phyloP scores from a whole-genome alignment of 2,329 filamentous ascomycete genomes.

The Emergomyces africanus region DNA sequence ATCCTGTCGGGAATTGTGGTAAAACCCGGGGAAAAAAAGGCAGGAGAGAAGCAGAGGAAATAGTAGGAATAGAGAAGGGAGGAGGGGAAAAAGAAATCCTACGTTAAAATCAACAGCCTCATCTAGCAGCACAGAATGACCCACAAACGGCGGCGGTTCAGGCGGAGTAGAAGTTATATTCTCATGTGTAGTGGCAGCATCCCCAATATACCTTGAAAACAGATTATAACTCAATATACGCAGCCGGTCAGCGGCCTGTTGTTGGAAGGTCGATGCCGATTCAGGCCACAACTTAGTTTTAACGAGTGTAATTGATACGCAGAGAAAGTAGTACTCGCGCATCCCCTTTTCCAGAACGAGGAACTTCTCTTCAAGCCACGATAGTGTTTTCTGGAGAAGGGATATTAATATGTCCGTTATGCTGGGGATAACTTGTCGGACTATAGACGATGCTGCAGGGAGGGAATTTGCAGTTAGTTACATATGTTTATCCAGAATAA shows the following conservation, averaged over 20 bases:
- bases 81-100: neutral
- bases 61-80: no score
- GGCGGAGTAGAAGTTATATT: neutral
- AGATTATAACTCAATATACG: slow-evolving; percentile 24
- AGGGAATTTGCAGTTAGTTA: neutral
- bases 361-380: slow-evolving; percentile 12
- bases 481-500: neutral
- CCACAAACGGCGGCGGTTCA: neutral
- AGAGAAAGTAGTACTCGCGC: slow-evolving; percentile 13
- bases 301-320: slow-evolving; percentile 10
- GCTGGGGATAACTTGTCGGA: slow-evolving; percentile 7
- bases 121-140: neutral
- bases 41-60: neutral
- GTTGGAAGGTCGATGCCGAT: slow-evolving; percentile 1
- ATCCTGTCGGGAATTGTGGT: neutral
- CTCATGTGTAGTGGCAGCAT: neutral
- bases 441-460: slow-evolving; percentile 7
- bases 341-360: slow-evolving; percentile 12
- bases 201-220: slow-evolving; percentile 18
- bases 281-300: slow-evolving; percentile 11
- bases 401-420: slow-evolving; percentile 8
- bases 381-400: slow-evolving; percentile 11
- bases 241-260: slow-evolving; percentile 24
- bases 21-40: neutral
- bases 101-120: slow-evolving; percentile 6